phyloP scores from a whole-genome alignment of 2,329 filamentous ascomycete genomes.

The Penicillium expansum region DNA sequence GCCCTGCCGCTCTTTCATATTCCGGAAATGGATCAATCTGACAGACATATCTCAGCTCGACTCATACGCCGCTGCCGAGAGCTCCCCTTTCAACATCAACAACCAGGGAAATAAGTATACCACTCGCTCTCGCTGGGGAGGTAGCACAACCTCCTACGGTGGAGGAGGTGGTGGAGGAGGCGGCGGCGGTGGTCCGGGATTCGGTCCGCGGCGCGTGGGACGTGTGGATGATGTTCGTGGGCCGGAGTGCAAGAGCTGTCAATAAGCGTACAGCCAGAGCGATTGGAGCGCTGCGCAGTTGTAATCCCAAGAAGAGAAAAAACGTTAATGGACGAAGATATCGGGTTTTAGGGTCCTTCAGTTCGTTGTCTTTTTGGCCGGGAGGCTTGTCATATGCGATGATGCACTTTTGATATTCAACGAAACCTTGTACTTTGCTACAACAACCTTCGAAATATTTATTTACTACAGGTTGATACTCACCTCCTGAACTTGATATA shows the following conservation, averaged over 20 bases:
- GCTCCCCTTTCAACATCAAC: constrained; percentile 46
- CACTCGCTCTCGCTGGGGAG: constrained; percentile 27
- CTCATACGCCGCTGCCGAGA: constrained; percentile 46
- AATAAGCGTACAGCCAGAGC: constrained; percentile 15
- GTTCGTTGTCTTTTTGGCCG: background rate
- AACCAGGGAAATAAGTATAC: constrained; percentile 28
- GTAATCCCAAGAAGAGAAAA: background rate
- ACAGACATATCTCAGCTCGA: constrained; percentile 40
- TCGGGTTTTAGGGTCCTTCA: background rate
- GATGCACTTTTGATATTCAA: background rate
- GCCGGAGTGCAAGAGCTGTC: constrained; percentile 49
- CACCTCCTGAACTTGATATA: background rate
- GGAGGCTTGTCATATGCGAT: background rate
- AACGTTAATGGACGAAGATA: background rate
- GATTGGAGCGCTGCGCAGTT: background rate
- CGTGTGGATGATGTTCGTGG: constrained; percentile 49
- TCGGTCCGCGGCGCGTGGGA: constrained; percentile 42
- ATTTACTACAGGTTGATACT: background rate
- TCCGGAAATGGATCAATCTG: constrained; percentile 8
- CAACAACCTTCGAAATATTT: background rate
- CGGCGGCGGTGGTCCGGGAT: constrained; percentile 29
- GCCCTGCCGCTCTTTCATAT: background rate
- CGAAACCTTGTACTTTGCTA: background rate
- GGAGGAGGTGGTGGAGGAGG: constrained; percentile 32
- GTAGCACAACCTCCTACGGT: constrained; percentile 18